Evolutionary conservation across 305 asterid species (phyloP).

Genomic region (Fraxinus sp.): DNA sequence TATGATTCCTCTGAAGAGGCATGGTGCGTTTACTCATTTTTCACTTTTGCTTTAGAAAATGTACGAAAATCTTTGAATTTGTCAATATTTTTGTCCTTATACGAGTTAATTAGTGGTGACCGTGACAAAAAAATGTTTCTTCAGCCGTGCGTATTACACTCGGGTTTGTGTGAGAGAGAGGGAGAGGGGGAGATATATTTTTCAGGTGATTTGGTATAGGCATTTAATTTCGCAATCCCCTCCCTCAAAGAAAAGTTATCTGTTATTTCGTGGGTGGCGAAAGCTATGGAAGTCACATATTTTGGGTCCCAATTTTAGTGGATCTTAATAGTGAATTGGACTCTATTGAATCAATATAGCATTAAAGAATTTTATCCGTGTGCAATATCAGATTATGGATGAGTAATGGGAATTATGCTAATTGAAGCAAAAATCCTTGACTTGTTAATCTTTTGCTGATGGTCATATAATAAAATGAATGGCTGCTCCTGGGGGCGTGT

Average conservation of each 20-base stretch:
- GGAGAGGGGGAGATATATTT: not conserved
- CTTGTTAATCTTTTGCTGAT: not conserved
- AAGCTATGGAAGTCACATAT: not conserved
- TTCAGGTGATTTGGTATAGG: not conserved
- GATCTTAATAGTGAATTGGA: not conserved
- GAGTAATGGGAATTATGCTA: not conserved
- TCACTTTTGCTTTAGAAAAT: not conserved
- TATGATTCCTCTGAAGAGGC: conserved; percentile 67
- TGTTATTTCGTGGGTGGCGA: not conserved
- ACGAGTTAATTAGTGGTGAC: not conserved
- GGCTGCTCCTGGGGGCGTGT: not conserved
- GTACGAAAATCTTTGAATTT: not conserved
- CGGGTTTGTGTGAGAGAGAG: not conserved
- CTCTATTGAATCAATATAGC: not conserved
- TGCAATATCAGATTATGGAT: not conserved
- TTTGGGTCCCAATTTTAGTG: not conserved
- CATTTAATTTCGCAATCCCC: not conserved
- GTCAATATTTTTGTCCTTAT: not conserved
- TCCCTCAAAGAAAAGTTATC: not conserved
- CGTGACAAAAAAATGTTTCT: not conserved
- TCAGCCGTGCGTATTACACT: not conserved
- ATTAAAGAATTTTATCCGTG: not conserved
- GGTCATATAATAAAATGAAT: not conserved
- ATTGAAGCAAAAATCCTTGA: not conserved
- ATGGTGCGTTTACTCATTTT: conserved; percentile 44